Base-by-base conservation (phyloP, 768 basidiomycete genomes). In the Podaxis sp. region DNA sequence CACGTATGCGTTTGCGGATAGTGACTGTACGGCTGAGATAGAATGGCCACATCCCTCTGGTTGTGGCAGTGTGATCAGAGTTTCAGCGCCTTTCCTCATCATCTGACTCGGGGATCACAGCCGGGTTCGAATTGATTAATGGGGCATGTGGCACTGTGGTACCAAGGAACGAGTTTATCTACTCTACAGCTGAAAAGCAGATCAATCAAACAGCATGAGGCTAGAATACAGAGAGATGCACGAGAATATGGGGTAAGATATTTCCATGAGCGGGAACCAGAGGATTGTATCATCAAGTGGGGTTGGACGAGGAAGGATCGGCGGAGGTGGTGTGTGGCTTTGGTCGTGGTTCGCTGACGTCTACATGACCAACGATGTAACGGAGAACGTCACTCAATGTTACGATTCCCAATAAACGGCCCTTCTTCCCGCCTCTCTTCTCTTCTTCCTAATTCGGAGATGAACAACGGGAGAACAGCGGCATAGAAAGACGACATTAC, bases 351-450 rank as follows among this genome's bases (percentile, higher is more conserved):
- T 18, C 66, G 59, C 1, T 70, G 14, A 86, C 81, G 5, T 77
- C 77, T n/a, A 79, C 73, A 62, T 85, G 82, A 36, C 86, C 86
- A 56, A 95, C 88, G 61, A 95, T 77, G 68, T 95, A 93, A 35
- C 88, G 85, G 52, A 96, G 74, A 46, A 96, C 92, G 68, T 96
- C 93, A 72, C 89, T 91, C 56, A 96, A 79, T 4, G 92, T 91
- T 70, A 96, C 91, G 66, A 96, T 86, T 0, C 93, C 93, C 48
- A 94, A 73, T 3, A 96, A 77, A 1, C 91, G 81, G 0, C 94
- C 91, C 71, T 90, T 91, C 77, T 85, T 90, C 3, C 91, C 91
- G 11, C 91, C 91, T 64, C 76, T 79, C 67, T 78, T 83, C 69
- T 91, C 91, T 75, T 93, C 91, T 70, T 91, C 90, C 90, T 92